Evolutionary conservation across 129 eudicot genomes (phyloP), one percentile per base, ranked within the genome.

Genomic region (Chrysanthemum seticuspe): DNA sequence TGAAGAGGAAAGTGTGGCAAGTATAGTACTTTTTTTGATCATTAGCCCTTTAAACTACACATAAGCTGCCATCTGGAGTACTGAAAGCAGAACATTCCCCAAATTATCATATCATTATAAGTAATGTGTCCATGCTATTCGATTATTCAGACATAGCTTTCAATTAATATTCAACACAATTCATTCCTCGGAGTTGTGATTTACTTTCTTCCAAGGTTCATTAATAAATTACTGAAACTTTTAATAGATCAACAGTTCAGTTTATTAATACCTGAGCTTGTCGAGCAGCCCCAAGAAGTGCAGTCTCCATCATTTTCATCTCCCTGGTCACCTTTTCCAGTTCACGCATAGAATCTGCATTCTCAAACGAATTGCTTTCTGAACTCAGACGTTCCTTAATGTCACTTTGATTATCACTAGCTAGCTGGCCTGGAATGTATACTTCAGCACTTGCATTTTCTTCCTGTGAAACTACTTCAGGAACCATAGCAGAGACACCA

Each of bases 241-340:
- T 14, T 58, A 11, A 69, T 60, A 36, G 50, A 18, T 50, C 27
- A 67, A 66, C 7, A 53, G 31, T 66, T 44, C 21, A 10, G 25
- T 18, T 36, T 9, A 27, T 25, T 60, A 47, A 51, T 86, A 89
- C 91, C 91, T 89, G 91, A 68, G 96, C 88, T 86, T 89, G 96
- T 77, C 87, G 79, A 47, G 96, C 97, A 80, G 96, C 96, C 72
- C 96, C 97, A 51, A 85, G 87, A 63, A 92, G 83, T 70, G 97
- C 97, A 74, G 86, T 73, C 79, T 89, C 97, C 97, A 89, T 88
- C 96, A 92, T 89, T 85, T 92, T 87, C 94, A 92, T 89, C 65
- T 92, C 97, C 63, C 76, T 85, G 72, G 81, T 91, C 67, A 91
- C 68, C 84, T 88, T 88, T 86, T 91, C 91, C 70, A 88, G 66